These are phyloP conservation scores for Tolypocladium tropicale DNA, from an alignment of 2,329 filamentous ascomycete genomes.

Conservation along the genomic window DNA sequence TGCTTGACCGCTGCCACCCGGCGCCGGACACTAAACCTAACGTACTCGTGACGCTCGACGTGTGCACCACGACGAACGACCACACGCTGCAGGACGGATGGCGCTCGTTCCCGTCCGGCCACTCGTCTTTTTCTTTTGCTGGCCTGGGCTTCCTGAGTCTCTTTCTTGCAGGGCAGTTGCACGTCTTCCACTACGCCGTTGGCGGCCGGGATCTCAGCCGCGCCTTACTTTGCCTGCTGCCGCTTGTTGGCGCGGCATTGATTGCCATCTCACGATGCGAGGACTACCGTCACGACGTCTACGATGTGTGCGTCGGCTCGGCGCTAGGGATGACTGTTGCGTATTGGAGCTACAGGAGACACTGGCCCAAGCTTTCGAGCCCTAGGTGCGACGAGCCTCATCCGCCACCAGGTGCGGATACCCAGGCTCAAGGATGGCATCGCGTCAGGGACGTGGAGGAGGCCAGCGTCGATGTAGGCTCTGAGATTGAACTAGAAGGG, in stretches of 20 bases:
- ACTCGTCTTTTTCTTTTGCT: slow-evolving; percentile 69
- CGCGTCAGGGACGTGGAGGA: slow-evolving; percentile 46
- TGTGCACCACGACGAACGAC: slow-evolving; percentile 62
- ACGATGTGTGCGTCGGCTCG: slow-evolving; percentile 54
- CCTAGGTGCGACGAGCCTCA: slow-evolving; percentile 47
- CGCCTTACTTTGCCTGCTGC: slow-evolving; percentile 45
- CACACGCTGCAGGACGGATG: slow-evolving; percentile 72
- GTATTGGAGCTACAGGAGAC: slow-evolving; percentile 56
- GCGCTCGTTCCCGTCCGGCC: slow-evolving; percentile 74
- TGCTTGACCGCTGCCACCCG: slow-evolving; percentile 72
- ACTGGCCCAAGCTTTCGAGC: slow-evolving; percentile 48
- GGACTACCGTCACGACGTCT: slow-evolving; percentile 63
- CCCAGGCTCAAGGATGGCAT: slow-evolving; percentile 22
- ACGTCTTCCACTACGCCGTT: slow-evolving; percentile 38
- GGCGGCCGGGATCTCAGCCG: slow-evolving; percentile 42
- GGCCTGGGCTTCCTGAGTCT: slow-evolving; percentile 66
- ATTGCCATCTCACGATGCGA: slow-evolving; percentile 60
- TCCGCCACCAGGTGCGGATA: slow-evolving; percentile 31
- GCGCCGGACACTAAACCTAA: slow-evolving; percentile 33
- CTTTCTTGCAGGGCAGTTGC: slow-evolving; percentile 58
- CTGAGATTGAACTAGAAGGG: slow-evolving; percentile 11
- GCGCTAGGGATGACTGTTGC: slow-evolving; percentile 49
- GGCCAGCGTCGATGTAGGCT: slow-evolving; percentile 28
- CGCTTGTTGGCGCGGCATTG: slow-evolving; percentile 52
- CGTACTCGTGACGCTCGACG: slow-evolving; percentile 50